Conservation (phyloP, 169 alveolate genomes). For the Neospora caninum region DNA sequence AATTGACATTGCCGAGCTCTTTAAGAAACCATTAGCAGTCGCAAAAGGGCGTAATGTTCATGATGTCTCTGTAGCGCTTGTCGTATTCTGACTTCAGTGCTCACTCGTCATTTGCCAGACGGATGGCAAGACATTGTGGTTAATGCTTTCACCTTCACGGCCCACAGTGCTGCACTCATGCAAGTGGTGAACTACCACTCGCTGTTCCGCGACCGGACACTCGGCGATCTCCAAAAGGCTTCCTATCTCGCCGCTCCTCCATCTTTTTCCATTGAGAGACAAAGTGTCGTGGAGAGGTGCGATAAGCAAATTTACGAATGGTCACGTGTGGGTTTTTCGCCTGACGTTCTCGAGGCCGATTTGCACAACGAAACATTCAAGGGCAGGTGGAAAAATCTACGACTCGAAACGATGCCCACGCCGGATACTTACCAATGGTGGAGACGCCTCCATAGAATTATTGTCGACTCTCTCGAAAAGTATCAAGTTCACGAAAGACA, state of each 20-base stretch:
- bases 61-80: no score
- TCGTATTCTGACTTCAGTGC: neutral
- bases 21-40: no score
- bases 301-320: slow-evolving; percentile 52
- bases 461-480: slow-evolving; percentile 40
- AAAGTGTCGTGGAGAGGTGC: slow-evolving; percentile 43
- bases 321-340: slow-evolving; percentile 52
- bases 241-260: slow-evolving; percentile 30
- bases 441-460: slow-evolving; percentile 53
- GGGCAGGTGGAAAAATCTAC: slow-evolving; percentile 52
- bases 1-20: no score
- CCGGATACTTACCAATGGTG: slow-evolving; percentile 67
- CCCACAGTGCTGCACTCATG: slow-evolving; percentile 62
- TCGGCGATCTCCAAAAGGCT: slow-evolving; percentile 9
- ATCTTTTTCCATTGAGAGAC: neutral
- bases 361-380: slow-evolving; percentile 47
- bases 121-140: slow-evolving; percentile 23
- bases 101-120: neutral
- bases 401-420: slow-evolving; percentile 48
- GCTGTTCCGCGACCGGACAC: slow-evolving; percentile 53
- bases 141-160: slow-evolving; percentile 52
- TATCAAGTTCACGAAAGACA: slow-evolving; percentile 48
- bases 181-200: slow-evolving; percentile 61
- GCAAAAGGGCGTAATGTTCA: no score
- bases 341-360: slow-evolving; percentile 54